phyloP scores from a whole-genome alignment of 176 grass and related monocot species.

The Paspalum vaginatum region DNA sequence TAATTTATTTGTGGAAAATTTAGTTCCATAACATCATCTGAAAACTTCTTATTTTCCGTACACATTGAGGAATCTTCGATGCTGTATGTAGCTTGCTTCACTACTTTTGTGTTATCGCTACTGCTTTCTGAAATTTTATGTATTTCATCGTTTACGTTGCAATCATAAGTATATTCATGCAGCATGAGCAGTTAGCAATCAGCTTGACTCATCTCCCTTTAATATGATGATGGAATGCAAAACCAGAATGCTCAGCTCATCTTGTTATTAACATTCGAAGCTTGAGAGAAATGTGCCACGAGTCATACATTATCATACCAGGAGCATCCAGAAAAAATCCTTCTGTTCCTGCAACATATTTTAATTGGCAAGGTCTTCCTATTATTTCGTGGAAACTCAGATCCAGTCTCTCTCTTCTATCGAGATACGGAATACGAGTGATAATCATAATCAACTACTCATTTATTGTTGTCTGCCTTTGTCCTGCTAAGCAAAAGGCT shows the following conservation, averaged over 20 bases:
- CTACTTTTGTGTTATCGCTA: not conserved
- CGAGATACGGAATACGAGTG: slow-evolving; percentile 16
- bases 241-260: not conserved
- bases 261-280: not conserved
- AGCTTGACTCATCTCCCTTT: not conserved
- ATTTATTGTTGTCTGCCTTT: slow-evolving; percentile 12
- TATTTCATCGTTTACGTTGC: slow-evolving; percentile 9
- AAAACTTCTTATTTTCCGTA: not conserved
- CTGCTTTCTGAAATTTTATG: not conserved
- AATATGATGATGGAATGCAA: not conserved
- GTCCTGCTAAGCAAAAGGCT: slow-evolving; percentile 14
- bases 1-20: not conserved
- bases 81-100: not conserved
- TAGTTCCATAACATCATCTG: not conserved
- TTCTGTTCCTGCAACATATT: not conserved
- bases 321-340: not conserved
- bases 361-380: not conserved
- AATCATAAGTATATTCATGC: not conserved
- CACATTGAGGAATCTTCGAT: not conserved
- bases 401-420: slow-evolving; percentile 21
- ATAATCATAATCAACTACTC: slow-evolving; percentile 25
- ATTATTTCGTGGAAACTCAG: not conserved
- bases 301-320: not conserved
- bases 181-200: not conserved
- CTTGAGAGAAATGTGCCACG: not conserved